These are phyloP conservation scores for Eucalyptus decipiens DNA, from an alignment of 345 rosid genomes.

Conservation along the genomic window DNA sequence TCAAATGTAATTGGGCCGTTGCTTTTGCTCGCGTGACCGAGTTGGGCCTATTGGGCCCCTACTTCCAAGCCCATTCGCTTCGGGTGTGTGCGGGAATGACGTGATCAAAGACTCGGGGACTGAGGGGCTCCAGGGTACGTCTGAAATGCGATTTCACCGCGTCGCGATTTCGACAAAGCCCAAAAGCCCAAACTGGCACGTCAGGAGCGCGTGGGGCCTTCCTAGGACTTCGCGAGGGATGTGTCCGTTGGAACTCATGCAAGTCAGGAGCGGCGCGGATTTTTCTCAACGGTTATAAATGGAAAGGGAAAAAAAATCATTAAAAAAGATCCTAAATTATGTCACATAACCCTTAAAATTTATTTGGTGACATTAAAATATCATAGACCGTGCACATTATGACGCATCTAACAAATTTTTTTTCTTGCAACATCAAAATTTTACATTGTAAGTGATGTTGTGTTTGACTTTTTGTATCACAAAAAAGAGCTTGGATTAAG, in stretches of 20 bases:
- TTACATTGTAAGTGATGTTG: rapidly evolving
- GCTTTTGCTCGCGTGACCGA: neutral
- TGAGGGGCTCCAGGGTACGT: no score
- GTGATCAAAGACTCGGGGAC: neutral
- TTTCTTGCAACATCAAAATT: no score
- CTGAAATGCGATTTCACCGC: neutral
- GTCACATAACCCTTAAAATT: neutral
- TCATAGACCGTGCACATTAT: neutral
- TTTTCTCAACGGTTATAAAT: neutral
- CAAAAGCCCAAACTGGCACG: neutral
- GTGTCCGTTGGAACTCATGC: neutral
- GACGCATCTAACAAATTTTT: rapidly evolving
- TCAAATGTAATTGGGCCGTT: no score
- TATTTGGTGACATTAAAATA: no score
- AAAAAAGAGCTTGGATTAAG: no score
- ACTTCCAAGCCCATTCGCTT: neutral
- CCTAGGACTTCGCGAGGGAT: neutral
- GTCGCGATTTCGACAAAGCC: neutral
- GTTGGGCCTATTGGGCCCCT: neutral
- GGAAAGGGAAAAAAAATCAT: neutral
- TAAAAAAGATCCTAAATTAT: neutral
- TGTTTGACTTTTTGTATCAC: neutral
- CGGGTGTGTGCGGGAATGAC: neutral
- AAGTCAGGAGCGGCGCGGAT: neutral
- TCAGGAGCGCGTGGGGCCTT: neutral